Evolutionary conservation across 2,329 filamentous ascomycete genomes (phyloP).

Genomic region (Epichloe amarillans): DNA sequence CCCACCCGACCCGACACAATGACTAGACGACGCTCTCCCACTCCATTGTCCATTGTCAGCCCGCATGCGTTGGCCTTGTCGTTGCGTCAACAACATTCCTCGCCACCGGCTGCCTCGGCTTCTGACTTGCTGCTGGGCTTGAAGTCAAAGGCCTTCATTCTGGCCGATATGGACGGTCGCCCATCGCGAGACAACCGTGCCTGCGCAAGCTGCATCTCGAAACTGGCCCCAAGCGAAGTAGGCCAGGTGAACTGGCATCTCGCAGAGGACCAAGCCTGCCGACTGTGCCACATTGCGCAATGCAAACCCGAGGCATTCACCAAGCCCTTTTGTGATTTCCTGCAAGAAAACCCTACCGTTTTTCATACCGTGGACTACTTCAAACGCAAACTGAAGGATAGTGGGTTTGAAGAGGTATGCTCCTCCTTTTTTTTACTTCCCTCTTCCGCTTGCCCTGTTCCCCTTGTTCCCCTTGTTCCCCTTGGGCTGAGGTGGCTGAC

Average conservation of each 20-base stretch:
- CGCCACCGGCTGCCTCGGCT: slow-evolving; percentile 9
- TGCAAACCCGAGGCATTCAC: slow-evolving; percentile 54
- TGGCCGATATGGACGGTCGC: slow-evolving; percentile 27
- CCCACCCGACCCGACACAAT: slow-evolving; percentile 16
- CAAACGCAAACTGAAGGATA: slow-evolving; percentile 53
- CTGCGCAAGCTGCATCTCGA: slow-evolving; percentile 26
- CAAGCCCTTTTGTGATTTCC: slow-evolving; percentile 74
- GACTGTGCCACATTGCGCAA: slow-evolving; percentile 24
- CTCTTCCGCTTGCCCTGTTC: not conserved
- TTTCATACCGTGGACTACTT: slow-evolving; percentile 83
- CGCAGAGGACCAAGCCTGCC: slow-evolving; percentile 16
- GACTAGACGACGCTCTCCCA: slow-evolving; percentile 32
- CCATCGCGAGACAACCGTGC: slow-evolving; percentile 20
- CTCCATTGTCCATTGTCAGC: slow-evolving; percentile 29
- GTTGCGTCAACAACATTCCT: slow-evolving; percentile 26
- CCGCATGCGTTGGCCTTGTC: slow-evolving; percentile 31
- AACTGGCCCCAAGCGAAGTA: slow-evolving; percentile 16
- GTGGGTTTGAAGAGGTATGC: slow-evolving; percentile 59
- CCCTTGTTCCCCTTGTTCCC: not conserved
- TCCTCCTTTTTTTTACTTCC: not conserved
- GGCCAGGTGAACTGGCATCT: slow-evolving; percentile 20
- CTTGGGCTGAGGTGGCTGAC: not conserved
- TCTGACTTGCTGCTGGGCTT: no score
- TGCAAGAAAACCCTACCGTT: slow-evolving; percentile 81
- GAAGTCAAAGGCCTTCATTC: slow-evolving; percentile 34